Evolutionary conservation across 2,329 filamentous ascomycete species (phyloP), one percentile per base, ranked within the genome.

Genomic region (Acephala macrosclerotiorum): DNA sequence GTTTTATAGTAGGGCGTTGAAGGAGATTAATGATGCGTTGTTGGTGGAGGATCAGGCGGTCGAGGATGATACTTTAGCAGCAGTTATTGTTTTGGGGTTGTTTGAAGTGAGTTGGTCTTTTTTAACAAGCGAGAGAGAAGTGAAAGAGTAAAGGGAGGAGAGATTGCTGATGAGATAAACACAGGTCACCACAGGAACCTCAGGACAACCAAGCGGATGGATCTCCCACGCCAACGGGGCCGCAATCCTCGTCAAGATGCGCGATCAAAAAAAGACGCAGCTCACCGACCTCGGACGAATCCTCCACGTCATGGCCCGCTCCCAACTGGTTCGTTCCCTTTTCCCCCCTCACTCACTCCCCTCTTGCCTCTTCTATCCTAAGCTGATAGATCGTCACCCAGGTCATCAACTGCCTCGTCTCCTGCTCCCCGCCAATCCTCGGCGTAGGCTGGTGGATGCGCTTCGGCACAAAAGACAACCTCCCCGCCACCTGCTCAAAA

Each of bases 211-310:
- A 22, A 60, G 11, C 14, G 42, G 12, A 36, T 60, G 22, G 87
- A 84, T 85, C 2, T 85, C 85, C 6, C 86, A 89, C 66, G 82
- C 85, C 12, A 83, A 87, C 63, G 87, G 86, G 5, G 86, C 86
- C 16, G 83, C 88, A 40, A 82, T 86, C 67, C 77, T 89, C 0
- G 83, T 86, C 61, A 85, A 84, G 72, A 79, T 82, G 0, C 81
- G 86, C 29, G 85, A 85, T 25, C 26, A 55, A 22, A 61, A 40
- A 18, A 53, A 55, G 2, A 22, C 18, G 18, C 42, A 36, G 1
- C 45, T 51, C 12, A 51, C 59, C 11, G 45, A 40, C 22, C n/a
- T 61, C 1, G 12, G 81, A 80, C 67, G 80, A 82, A 66, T 84
- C 86, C 70, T 85, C 82, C 26, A 82, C 20, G 38, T 59, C 20